Evolutionary conservation across 345 rosid genomes (phyloP).

Genomic region (Trapa incisa): DNA sequence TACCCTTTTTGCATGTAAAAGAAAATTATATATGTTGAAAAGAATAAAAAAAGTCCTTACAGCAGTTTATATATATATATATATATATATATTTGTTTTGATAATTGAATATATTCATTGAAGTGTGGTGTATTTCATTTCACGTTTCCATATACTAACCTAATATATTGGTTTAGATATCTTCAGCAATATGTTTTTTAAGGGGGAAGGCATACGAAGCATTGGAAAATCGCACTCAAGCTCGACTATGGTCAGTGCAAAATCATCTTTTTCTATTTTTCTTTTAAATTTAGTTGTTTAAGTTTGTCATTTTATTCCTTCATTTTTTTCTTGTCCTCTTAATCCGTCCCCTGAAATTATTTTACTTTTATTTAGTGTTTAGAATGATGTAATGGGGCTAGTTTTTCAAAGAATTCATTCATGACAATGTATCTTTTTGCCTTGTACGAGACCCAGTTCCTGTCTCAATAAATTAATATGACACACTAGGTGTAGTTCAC

Average conservation of each 20-base stretch:
- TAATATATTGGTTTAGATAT: conserved; percentile 34
- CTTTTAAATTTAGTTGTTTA: not conserved
- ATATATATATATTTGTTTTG: not conserved
- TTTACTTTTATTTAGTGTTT: not conserved
- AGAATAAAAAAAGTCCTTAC: not conserved
- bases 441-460: not conserved
- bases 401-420: not conserved
- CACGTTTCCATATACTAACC: not conserved
- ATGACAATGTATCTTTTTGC: not conserved
- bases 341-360: not conserved
- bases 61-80: not conserved
- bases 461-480: not conserved
- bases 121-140: not conserved
- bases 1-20: not conserved
- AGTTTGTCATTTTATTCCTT: not conserved
- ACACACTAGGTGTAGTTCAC: no score
- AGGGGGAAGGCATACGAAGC: conserved; percentile 94
- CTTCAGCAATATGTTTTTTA: conserved; percentile 85
- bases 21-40: not conserved
- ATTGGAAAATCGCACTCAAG: conserved; percentile 76
- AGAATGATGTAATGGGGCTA: not conserved
- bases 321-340: not conserved
- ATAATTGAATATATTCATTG: not conserved
- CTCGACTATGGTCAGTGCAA: conserved; percentile 62
- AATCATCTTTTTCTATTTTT: not conserved